Evolutionary conservation across 306 rosid species (phyloP), one percentile per base, ranked within the genome.

Genomic region (Rosa persica): DNA sequence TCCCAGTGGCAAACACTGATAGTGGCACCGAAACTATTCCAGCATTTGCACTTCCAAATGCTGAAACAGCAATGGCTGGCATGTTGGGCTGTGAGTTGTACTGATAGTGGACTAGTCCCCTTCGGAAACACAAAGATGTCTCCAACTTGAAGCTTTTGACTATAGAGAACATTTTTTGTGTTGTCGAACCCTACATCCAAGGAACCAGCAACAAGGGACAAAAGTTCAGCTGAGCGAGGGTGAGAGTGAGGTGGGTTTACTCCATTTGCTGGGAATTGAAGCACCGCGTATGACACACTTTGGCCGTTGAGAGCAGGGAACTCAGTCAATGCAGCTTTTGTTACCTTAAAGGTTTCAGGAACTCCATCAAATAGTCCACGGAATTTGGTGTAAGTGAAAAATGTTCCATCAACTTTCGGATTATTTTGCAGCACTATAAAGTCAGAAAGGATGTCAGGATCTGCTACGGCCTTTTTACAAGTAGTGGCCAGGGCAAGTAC

Each of bases 11-110:
- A 66, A 86, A 78, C 17, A 78, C 5, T 1, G 83, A 42, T 13
- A 27, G 12, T 3, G 75, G 85, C 49, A 81, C 42, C 16, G 87
- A 70, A 7, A 81, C 85, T 7, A 77, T 75, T 22, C 83, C 81
- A 12, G 83, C 87, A 74, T 83, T 79, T 25, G 87, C 87, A 78
- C 87, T 86, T 19, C 76, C 81, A 42, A 83, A 86, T 13, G 81
- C 83, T 10, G 79, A 58, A 17, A 81, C 16, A 20, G 85, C 89
- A 16, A 46, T 44, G 60, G 85, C 87, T 9, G 57, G 75, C 23
- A 68, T 36, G 19, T 60, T 4, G 4, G 40, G 23, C 13, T 47
- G 42, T 4, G 40, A 16, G 38, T 86, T 86, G 44, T 75, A 70
- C 77, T 83, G 82, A 54, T 73, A 82, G 49, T 86, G 89, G 27